Base-by-base conservation (phyloP, 257 asterid genomes). In the Petunia axillaris region DNA sequence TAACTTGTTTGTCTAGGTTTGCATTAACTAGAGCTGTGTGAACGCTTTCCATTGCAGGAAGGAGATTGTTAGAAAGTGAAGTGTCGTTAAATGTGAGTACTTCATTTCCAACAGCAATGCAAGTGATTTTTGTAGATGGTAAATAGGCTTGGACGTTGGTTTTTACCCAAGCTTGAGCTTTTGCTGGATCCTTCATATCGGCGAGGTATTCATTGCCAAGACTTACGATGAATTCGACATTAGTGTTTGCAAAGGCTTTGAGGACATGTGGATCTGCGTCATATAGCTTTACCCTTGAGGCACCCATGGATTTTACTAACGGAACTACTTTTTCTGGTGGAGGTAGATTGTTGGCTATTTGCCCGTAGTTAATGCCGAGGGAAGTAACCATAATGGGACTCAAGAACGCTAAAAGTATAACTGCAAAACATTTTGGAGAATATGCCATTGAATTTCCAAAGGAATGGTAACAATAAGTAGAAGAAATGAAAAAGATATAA, bases 351-450 rank as follows among this genome's bases (percentile, higher is more conserved):
- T 91, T 80, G 3, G 97, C 98, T n/a, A 94, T 77, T 82, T 88
- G 97, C 62, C 98, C 97, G 84, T 94, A 94, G 96, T 94, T 94
- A 77, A 94, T 86, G 76, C 97, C 97, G 1, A 94, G 81, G 4
- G 93, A 75, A 13, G 25, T 25, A 10, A 78, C 65, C 57, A 82
- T 87, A 66, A 78, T 67, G 16, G 54, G 86, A 82, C 64, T 82
- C 74, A 4, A 37, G 36, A 78, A 46, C 81, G 14, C 15, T 78
- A 64, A 50, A 37, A 78, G 43, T 78, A 78, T 10, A 64, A 75
- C 64, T 59, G 11, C 13, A 59, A 16, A 6, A 10, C 36, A 59
- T 59, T 16, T 59, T 8, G 8, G 6, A 4, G 64, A 59, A 16
- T n/a, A 59, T 59, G 4, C 57, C 57, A 52, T 52, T 25, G 57